phyloP scores from a whole-genome alignment of 2,329 filamentous ascomycete genomes.

The Rhynchosporium agropyri region DNA sequence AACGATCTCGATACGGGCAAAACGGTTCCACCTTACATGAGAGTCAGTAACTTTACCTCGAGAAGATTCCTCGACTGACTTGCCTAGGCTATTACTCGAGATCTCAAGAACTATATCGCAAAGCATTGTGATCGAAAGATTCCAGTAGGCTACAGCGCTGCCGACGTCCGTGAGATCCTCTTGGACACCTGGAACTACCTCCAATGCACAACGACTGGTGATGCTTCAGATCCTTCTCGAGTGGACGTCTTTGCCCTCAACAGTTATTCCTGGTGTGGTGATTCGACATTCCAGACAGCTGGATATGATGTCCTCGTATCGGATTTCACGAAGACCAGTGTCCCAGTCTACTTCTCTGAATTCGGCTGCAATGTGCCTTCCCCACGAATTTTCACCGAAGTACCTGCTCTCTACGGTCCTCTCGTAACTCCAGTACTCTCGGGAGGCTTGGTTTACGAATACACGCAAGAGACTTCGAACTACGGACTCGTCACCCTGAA shows the following conservation, averaged over 20 bases:
- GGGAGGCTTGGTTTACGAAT: slow-evolving; percentile 82
- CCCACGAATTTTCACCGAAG: slow-evolving; percentile 78
- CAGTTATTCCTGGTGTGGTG: slow-evolving; percentile 73
- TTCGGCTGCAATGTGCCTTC: slow-evolving; percentile 74
- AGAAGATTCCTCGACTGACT: slow-evolving; percentile 21
- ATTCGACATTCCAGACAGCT: slow-evolving; percentile 63
- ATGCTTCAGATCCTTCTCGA: slow-evolving; percentile 61
- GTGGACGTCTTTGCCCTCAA: slow-evolving; percentile 79
- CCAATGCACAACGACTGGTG: slow-evolving; percentile 60
- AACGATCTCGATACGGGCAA: slow-evolving; percentile 63
- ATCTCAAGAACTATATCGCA: slow-evolving; percentile 80
- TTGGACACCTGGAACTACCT: slow-evolving; percentile 77
- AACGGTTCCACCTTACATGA: slow-evolving; percentile 67
- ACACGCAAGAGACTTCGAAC: slow-evolving; percentile 69
- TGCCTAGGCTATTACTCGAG: slow-evolving; percentile 70
- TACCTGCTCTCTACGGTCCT: slow-evolving; percentile 69
- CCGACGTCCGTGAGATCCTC: slow-evolving; percentile 73
- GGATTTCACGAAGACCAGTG: slow-evolving; percentile 65
- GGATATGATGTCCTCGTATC: slow-evolving; percentile 65
- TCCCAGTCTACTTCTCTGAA: slow-evolving; percentile 83
- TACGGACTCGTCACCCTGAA: slow-evolving; percentile 67
- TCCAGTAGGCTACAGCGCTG: slow-evolving; percentile 79
- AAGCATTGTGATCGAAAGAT: slow-evolving; percentile 68
- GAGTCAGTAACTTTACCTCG: slow-evolving; percentile 40
- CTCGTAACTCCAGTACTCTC: slow-evolving; percentile 71